Percentiles rank a stretch among this genome's conserved stretches.
These are phyloP conservation scores for Colletotrichum tanaceti DNA, from an alignment of 2,329 filamentous ascomycete species.

Conservation along the genomic window DNA sequence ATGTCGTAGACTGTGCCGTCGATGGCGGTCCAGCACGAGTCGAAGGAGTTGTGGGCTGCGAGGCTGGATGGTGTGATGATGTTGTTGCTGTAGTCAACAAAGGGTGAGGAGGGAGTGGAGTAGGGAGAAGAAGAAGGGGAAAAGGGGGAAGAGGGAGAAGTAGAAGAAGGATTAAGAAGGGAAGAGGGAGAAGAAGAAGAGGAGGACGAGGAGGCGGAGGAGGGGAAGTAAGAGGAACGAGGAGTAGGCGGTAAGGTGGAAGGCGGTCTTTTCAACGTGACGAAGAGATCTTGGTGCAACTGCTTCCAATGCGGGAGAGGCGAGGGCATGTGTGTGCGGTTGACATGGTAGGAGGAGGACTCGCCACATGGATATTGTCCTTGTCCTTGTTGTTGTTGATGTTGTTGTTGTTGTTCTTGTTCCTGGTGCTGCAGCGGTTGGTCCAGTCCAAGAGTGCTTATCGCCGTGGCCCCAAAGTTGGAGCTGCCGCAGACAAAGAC, in stretches of 20 bases:
- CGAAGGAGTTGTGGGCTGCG: slow-evolving; percentile 32
- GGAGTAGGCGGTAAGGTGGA: background rate
- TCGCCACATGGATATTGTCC: background rate
- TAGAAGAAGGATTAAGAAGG: no score
- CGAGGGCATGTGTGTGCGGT: slow-evolving; percentile 8
- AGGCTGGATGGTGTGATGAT: slow-evolving; percentile 20
- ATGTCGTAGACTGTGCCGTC: slow-evolving; percentile 96
- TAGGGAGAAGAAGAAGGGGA: no score
- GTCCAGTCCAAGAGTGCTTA: slow-evolving; percentile 16
- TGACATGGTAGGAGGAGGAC: background rate
- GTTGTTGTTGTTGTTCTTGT: background rate
- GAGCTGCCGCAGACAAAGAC: slow-evolving; percentile 34
- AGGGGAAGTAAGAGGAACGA: background rate
- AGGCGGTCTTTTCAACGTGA: background rate
- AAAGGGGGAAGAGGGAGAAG: no score
- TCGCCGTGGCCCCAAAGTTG: slow-evolving; percentile 31
- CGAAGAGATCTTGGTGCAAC: slow-evolving; percentile 34
- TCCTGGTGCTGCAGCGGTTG: slow-evolving; percentile 13
- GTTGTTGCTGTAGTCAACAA: background rate
- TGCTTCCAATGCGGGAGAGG: slow-evolving; percentile 17
- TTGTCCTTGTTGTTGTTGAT: background rate
- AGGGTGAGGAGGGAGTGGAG: background rate
- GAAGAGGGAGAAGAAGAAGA: no score
- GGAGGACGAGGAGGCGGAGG: background rate
- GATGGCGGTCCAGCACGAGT: slow-evolving; percentile 79